Evolutionary conservation across 805 yeast genomes (phyloP).

Genomic region (Starmerella apicola): DNA sequence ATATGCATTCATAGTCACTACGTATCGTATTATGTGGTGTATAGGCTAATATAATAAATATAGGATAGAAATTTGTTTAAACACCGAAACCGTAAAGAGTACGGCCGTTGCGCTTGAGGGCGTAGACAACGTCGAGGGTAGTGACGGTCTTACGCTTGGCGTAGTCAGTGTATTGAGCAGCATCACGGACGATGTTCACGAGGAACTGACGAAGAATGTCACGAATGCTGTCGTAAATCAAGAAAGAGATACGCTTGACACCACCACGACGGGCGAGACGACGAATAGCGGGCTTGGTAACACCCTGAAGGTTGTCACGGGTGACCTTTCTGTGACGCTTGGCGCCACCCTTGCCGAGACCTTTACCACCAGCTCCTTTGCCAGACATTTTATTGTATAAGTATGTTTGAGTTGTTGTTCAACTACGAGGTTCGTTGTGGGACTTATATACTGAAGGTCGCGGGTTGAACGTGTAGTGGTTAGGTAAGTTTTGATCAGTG

Average conservation of each 20-base stretch:
- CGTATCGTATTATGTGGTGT: not conserved
- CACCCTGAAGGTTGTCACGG: conserved; percentile 99
- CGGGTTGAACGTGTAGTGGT: conserved; percentile 4
- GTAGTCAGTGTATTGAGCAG: conserved; percentile 99
- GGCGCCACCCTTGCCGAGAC: conserved; percentile 99
- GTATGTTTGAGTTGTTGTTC: not conserved
- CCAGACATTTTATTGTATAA: conserved; percentile 59
- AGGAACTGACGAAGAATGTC: conserved; percentile 90
- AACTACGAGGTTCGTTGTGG: not conserved
- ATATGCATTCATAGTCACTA: conserved; percentile 8
- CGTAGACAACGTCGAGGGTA: conserved; percentile 95
- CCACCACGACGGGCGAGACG: conserved; percentile 99
- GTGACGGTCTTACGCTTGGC: conserved; percentile 99
- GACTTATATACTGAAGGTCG: conserved; percentile 11
- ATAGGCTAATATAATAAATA: conserved; percentile 3
- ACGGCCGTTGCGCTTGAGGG: conserved; percentile 99
- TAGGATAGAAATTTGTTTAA: conserved; percentile 34
- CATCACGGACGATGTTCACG: conserved; percentile 96
- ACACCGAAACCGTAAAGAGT: conserved; percentile 99
- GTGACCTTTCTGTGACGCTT: conserved; percentile 99
- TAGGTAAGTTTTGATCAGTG: conserved; percentile 15
- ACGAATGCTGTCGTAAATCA: conserved; percentile 98
- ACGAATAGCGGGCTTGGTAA: conserved; percentile 99
- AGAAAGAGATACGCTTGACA: conserved; percentile 99
- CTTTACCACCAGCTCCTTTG: conserved; percentile 99